Percentiles rank a stretch among this genome's conserved stretches.
These are phyloP conservation scores for Populus hybrid DNA, from an alignment of 441 rosid genomes.

Conservation along the genomic window DNA sequence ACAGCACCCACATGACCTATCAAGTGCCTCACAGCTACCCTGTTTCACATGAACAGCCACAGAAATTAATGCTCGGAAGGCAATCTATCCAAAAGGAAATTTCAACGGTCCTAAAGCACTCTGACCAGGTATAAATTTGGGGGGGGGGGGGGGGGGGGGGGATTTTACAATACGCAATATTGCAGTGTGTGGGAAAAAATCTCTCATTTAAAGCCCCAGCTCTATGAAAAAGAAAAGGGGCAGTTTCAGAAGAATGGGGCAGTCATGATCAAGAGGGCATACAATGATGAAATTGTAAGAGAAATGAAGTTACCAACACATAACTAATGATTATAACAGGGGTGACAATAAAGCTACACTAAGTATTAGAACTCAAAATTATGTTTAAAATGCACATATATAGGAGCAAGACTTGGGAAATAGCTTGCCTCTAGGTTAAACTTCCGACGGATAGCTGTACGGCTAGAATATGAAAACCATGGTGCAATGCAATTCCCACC, in stretches of 20 bases:
- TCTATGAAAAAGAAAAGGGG: not conserved
- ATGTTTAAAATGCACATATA: conserved; percentile 6
- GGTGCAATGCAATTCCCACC: conserved; percentile 93
- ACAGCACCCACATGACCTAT: conserved; percentile 84
- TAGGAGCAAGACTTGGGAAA: not conserved
- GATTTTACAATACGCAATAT: not conserved
- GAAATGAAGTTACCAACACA: not conserved
- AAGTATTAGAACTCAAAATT: not conserved
- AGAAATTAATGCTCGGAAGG: not conserved
- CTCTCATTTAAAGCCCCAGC: not conserved
- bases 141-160: not conserved
- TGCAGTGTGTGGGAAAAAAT: not conserved
- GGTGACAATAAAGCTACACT: not conserved
- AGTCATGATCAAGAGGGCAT: not conserved
- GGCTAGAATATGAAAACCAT: conserved; percentile 76
- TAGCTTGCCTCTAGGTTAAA: conserved; percentile 86
- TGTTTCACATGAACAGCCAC: conserved; percentile 26
- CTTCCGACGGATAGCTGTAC: conserved; percentile 74
- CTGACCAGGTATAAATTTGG: not conserved
- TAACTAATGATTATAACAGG: not conserved
- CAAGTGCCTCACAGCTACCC: conserved; percentile 86
- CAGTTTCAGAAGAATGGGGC: not conserved
- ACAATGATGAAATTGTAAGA: not conserved
- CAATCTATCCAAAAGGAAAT: not conserved
- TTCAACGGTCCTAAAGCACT: not conserved